Conservation (phyloP, 2,329 filamentous ascomycete genomes). For the Sclerotinia borealis region DNA sequence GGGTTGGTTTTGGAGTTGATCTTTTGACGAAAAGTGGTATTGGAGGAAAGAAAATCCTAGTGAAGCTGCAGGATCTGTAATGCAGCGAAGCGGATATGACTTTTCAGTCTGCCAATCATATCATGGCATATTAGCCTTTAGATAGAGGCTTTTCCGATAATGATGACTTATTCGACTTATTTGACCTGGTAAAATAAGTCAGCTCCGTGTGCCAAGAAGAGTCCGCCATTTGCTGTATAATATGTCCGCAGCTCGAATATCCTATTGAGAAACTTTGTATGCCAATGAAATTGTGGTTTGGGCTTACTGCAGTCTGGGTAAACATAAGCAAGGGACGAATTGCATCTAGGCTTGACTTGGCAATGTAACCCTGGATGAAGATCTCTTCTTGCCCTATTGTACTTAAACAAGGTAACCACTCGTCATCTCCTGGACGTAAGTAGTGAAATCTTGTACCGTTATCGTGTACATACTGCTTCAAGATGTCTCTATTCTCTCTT, state of each 20-base stretch:
- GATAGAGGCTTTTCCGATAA: neutral
- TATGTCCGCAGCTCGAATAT: neutral
- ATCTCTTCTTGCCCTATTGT: neutral
- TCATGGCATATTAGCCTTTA: neutral
- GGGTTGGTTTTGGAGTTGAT: constrained; percentile 2
- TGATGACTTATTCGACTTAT: neutral
- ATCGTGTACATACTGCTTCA: neutral
- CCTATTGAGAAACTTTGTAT: neutral
- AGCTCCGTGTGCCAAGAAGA: neutral
- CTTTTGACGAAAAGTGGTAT: neutral
- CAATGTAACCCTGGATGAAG: neutral
- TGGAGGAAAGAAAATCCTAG: constrained; percentile 7
- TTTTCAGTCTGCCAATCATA: neutral
- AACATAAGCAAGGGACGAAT: neutral
- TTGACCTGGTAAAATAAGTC: neutral
- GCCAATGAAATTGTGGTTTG: neutral
- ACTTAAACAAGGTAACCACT: neutral
- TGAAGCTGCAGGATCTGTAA: constrained; percentile 2
- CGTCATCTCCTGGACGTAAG: neutral
- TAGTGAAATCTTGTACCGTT: neutral
- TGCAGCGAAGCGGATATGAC: neutral
- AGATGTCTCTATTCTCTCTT: neutral
- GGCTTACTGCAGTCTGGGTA: neutral
- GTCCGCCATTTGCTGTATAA: neutral
- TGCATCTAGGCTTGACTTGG: neutral